A percentile compares a stretch with the other conserved stretches of the same genome.
These are phyloP conservation scores for Crucibulum laeve DNA, from an alignment of 768 basidiomycete species.

Conservation along the genomic window DNA sequence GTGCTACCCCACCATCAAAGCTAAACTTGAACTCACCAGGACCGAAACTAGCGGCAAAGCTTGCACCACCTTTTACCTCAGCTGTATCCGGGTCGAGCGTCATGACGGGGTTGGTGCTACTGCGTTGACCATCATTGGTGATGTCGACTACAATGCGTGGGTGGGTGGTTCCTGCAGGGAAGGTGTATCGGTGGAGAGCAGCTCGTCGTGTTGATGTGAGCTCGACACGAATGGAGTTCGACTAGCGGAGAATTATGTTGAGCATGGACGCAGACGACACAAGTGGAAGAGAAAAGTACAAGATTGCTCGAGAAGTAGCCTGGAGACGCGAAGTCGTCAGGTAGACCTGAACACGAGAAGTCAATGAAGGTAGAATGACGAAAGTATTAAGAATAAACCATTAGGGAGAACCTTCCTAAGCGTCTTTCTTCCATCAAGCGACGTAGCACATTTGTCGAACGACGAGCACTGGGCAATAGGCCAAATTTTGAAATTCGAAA, in stretches of 20 bases:
- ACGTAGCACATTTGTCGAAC: slow-evolving; percentile 50
- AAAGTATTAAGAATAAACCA: slow-evolving; percentile 25
- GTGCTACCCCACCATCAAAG: neutral
- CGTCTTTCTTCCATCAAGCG: slow-evolving; percentile 39
- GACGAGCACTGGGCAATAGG: slow-evolving; percentile 45
- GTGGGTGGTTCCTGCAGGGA: slow-evolving; percentile 38
- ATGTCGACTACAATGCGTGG: slow-evolving; percentile 59
- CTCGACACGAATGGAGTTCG: slow-evolving; percentile 53
- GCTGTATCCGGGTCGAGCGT: slow-evolving; percentile 43
- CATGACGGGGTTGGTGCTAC: slow-evolving; percentile 44
- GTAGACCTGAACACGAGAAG: slow-evolving; percentile 35
- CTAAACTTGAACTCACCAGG: slow-evolving; percentile 24
- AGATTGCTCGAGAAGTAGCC: slow-evolving; percentile 65
- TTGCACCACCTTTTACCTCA: slow-evolving; percentile 42
- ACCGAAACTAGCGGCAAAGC: slow-evolving; percentile 56
- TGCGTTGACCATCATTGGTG: slow-evolving; percentile 56
- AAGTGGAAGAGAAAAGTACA: slow-evolving; percentile 20
- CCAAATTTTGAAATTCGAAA: slow-evolving; percentile 63
- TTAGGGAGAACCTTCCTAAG: slow-evolving; percentile 42
- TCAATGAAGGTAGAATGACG: neutral
- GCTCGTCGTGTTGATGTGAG: slow-evolving; percentile 56
- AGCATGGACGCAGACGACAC: neutral
- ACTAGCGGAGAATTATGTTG: slow-evolving; percentile 21
- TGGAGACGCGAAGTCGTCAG: slow-evolving; percentile 59
- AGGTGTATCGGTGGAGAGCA: slow-evolving; percentile 57